Percentiles rank a stretch among this genome's conserved stretches.
Evolutionary conservation across 2,329 filamentous ascomycete species (phyloP).

Genomic region (Chrysoporthe austroafricana): DNA sequence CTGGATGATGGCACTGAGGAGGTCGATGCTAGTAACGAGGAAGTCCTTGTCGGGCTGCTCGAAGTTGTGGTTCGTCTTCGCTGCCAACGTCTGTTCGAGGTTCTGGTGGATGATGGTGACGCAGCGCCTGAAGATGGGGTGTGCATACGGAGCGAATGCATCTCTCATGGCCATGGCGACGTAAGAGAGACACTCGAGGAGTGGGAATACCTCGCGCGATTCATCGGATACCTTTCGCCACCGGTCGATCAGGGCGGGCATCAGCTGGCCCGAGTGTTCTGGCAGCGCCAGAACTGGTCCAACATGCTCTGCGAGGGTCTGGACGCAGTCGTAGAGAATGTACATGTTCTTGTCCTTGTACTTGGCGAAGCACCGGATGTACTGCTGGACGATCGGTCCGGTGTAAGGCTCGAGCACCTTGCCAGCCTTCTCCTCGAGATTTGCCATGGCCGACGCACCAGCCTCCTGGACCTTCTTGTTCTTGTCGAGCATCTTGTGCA

Average conservation of each 20-base stretch:
- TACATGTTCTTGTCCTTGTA: conserved; percentile 99
- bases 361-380: conserved; percentile 86
- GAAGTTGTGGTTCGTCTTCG: conserved; percentile 67
- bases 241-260: conserved; percentile 88
- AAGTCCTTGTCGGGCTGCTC: conserved; percentile 96
- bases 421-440: conserved; percentile 91
- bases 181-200: conserved; percentile 96
- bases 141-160: conserved; percentile 82
- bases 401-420: conserved; percentile 82
- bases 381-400: conserved; percentile 87
- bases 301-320: conserved; percentile 92
- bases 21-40: conserved; percentile 89
- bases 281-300: conserved; percentile 79
- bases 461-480: conserved; percentile 99
- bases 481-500: conserved; percentile 91
- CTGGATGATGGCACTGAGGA: conserved; percentile 91
- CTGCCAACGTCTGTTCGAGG: conserved; percentile 76
- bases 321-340: conserved; percentile 97
- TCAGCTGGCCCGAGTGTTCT: conserved; percentile 80
- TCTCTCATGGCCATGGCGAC: conserved; percentile 84
- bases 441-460: conserved; percentile 92
- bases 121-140: conserved; percentile 85
- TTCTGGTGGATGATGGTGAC: conserved; percentile 91
- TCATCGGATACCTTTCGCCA: conserved; percentile 88
- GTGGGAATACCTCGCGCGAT: conserved; percentile 89